Conservation (phyloP, 495 filamentous ascomycete genomes). For the Daldinia caldariorum region DNA sequence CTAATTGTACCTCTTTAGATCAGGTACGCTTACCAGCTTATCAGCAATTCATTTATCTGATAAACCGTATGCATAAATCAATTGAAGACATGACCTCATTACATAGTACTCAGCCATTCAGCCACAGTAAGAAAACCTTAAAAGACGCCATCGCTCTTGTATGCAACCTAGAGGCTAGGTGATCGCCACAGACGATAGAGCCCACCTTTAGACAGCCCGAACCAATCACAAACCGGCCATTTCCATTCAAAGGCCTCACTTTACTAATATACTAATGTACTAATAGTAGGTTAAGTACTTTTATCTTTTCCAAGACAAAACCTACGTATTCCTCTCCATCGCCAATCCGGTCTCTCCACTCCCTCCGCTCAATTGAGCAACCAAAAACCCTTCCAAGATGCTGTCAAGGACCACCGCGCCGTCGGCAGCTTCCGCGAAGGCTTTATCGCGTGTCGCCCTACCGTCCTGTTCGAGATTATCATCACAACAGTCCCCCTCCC, state of each 20-base stretch:
- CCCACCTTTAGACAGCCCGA: slow-evolving; percentile 13
- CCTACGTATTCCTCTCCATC: slow-evolving; percentile 32
- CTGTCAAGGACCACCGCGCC: slow-evolving; percentile 60
- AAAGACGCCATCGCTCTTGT: not conserved
- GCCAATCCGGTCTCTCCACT: slow-evolving; percentile 56
- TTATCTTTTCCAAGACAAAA: slow-evolving; percentile 37
- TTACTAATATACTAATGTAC: no score
- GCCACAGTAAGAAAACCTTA: slow-evolving; percentile 24
- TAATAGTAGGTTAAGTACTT: no score
- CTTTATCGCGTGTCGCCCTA: slow-evolving; percentile 52
- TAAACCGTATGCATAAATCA: slow-evolving; percentile 15
- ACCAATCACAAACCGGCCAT: slow-evolving; percentile 44
- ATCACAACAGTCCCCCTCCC: slow-evolving; percentile 56
- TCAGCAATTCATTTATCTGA: not conserved
- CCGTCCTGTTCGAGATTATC: slow-evolving; percentile 56
- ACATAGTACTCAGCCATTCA: slow-evolving; percentile 36
- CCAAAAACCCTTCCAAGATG: slow-evolving; percentile 52
- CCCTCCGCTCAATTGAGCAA: slow-evolving; percentile 58
- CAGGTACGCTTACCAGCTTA: not conserved
- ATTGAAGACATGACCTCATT: slow-evolving; percentile 35
- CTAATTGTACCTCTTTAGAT: not conserved
- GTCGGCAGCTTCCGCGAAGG: slow-evolving; percentile 55
- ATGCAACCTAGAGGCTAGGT: not conserved
- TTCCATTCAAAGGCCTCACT: slow-evolving; percentile 49
- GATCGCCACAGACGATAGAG: slow-evolving; percentile 26